Conservation (phyloP, 768 basidiomycete genomes). For the Gymnopilus junonius region DNA sequence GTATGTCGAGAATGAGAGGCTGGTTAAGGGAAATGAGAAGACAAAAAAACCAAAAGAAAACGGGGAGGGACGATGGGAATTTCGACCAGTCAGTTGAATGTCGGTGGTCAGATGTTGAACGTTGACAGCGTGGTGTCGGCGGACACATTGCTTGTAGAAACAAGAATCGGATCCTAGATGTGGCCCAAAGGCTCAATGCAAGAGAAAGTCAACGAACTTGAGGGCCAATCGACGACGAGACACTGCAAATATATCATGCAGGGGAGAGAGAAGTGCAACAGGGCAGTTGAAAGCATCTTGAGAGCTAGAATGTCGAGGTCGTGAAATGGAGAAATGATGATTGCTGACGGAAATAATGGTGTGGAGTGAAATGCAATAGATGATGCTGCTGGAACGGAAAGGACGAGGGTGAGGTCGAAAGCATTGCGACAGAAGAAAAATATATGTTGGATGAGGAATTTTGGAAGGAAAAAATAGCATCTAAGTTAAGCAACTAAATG, state of each 20-base stretch:
- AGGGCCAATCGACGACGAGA: slow-evolving; percentile 2
- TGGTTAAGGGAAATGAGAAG: slow-evolving; percentile 7
- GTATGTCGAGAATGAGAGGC: slow-evolving; percentile 12
- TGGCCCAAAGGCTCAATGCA: not conserved
- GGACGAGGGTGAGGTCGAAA: slow-evolving; percentile 20
- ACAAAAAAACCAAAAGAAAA: not conserved
- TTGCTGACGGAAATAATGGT: slow-evolving; percentile 3
- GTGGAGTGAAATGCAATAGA: slow-evolving; percentile 1
- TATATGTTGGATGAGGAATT: slow-evolving; percentile 6
- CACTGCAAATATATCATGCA: slow-evolving; percentile 7
- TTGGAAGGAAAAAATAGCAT: slow-evolving; percentile 9
- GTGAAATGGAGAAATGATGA: slow-evolving; percentile 3
- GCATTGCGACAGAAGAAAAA: slow-evolving; percentile 24
- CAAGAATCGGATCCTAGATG: slow-evolving; percentile 3
- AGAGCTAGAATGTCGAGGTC: slow-evolving; percentile 5
- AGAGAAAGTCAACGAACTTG: too few species aligned
- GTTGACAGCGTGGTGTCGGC: not conserved
- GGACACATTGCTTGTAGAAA: not conserved
- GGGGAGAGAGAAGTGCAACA: not conserved
- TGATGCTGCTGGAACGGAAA: slow-evolving; percentile 10
- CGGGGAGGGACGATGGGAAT: not conserved
- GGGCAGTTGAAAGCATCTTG: not conserved
- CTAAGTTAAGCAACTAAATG: slow-evolving; percentile 16
- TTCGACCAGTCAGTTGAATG: slow-evolving; percentile 23
- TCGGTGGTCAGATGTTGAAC: slow-evolving; percentile 2